Conservation (phyloP, 2,329 filamentous ascomycete genomes). For the Aspergillus caelatus region DNA sequence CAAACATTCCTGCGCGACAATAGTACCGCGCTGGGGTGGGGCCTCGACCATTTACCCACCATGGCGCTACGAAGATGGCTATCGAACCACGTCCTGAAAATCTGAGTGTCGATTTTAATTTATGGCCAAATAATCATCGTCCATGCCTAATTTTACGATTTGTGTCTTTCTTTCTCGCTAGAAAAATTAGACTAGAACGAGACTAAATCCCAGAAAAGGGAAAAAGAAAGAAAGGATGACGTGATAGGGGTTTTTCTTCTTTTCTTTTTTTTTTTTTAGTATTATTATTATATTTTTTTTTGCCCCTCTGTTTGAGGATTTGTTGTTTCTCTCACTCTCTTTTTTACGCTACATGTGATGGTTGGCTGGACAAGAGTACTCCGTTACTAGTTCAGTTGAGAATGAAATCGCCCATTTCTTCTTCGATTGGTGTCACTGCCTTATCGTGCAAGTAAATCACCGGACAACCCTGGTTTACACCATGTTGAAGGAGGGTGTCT, state of each 20-base stretch:
- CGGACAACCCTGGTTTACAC: neutral
- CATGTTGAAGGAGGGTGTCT: neutral
- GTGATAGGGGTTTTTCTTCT: neutral
- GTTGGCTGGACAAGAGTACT: neutral
- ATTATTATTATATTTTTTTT: neutral
- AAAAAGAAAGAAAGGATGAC: neutral
- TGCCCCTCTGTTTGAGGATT: neutral
- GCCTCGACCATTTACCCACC: neutral
- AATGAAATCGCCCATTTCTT: neutral
- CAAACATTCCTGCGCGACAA: constrained; percentile 3
- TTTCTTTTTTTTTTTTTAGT: neutral
- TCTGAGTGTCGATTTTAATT: neutral
- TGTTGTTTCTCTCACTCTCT: neutral
- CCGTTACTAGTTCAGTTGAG: neutral
- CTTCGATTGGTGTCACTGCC: neutral
- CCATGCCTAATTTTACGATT: neutral
- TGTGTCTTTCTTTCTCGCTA: neutral
- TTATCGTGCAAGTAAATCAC: neutral
- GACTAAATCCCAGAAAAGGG: neutral
- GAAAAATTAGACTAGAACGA: neutral
- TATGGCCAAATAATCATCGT: neutral
- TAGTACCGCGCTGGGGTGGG: neutral
- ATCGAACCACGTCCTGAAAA: neutral
- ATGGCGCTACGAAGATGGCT: neutral
- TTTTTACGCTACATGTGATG: neutral